Evolutionary conservation across 306 rosid species (phyloP), one percentile per base, ranked within the genome.

Genomic region (Trifolium pratense): DNA sequence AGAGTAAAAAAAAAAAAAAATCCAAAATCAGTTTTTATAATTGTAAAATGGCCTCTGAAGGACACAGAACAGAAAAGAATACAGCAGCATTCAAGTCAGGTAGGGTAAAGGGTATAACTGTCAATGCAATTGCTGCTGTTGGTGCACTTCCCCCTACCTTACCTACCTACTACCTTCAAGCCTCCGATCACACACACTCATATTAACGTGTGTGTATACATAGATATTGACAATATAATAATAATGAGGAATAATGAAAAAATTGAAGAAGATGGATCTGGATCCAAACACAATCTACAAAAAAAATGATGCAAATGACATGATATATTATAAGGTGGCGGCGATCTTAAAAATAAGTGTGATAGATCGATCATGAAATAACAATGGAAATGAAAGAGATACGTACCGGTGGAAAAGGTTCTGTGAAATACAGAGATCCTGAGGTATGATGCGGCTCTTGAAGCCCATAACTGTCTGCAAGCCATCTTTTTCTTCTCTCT

Each of bases 391-490:
- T 78, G 51, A 70, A 7, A 20, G 49, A 53, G 53, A 42, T 66
- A 57, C 17, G 6, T 3, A 90, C 98, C 92, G 68, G 75, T 87
- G 21, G 97, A 86, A 64, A 88, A 90, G 48, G 75, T 84, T 81
- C 98, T 81, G 31, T 80, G 77, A 74, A 66, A 72, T 1, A 85
- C 75, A 7, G 94, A 86, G 84, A 92, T 73, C 87, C 87, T 86
- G 40, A 92, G 93, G 77, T 69, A 80, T 0, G 96, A 92, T 56
- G 96, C 93, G 58, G 91, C 90, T 73, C 91, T 84, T 64, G 98
- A 86, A 63, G 97, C 96, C 96, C 91, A 87, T 74, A 91, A 7
- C 75, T 86, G 81, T 34, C 88, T 80, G 60, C 89, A 78, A 75
- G 98, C 98, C 98, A 92, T 90, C 3, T 68, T 64, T n/a, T 3